Evolutionary conservation across 108 stramenopile genomes (phyloP).

Genomic region (Pelagomonas calceolata): DNA sequence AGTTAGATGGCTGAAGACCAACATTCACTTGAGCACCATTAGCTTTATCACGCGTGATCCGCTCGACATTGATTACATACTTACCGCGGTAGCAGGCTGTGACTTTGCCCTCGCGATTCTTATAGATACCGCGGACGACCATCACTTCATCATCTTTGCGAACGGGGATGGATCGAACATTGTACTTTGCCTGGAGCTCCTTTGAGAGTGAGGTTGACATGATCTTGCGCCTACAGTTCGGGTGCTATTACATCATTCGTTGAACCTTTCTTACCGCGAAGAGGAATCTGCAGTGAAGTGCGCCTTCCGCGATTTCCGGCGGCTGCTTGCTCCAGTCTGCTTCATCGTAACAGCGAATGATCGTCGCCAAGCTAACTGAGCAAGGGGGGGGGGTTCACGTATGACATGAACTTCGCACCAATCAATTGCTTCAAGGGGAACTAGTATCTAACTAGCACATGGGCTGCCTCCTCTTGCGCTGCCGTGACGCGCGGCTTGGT

Average conservation of each 20-base stretch:
- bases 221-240: slow-evolving; percentile 69
- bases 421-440: too few species aligned
- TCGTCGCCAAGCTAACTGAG: too few species aligned
- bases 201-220: slow-evolving; percentile 95
- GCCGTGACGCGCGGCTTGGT: too few species aligned
- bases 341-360: too few species aligned
- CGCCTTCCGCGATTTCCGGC: slow-evolving; percentile 97
- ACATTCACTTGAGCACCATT: slow-evolving; percentile 80
- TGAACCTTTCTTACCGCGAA: too few species aligned
- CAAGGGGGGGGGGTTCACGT: too few species aligned
- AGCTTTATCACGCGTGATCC: slow-evolving; percentile 91
- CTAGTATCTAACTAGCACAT: too few species aligned
- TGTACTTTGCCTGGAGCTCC: slow-evolving; percentile 93
- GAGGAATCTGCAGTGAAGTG: slow-evolving; percentile 86
- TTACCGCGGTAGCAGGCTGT: slow-evolving; percentile 87
- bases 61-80: slow-evolving; percentile 94
- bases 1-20: slow-evolving; percentile 85
- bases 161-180: slow-evolving; percentile 94
- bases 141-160: slow-evolving; percentile 96
- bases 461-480: too few species aligned
- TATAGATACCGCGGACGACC: slow-evolving; percentile 85
- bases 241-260: too few species aligned
- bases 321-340: slow-evolving; percentile 76
- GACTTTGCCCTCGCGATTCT: slow-evolving; percentile 97
- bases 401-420: too few species aligned